phyloP scores from a whole-genome alignment of 495 filamentous ascomycete genomes.

The Xylaria longipes region DNA sequence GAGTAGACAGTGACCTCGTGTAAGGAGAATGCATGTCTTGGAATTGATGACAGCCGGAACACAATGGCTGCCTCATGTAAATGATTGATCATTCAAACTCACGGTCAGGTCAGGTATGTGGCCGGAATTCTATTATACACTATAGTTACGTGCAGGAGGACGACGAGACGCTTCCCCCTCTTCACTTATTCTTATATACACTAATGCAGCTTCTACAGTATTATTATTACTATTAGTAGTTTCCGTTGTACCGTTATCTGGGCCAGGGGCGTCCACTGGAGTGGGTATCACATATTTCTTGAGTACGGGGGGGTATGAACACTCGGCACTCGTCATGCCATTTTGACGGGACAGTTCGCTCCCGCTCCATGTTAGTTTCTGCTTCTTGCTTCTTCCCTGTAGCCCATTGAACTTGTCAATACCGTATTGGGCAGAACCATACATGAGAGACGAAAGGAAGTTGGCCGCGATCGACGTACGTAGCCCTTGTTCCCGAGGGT shows the following conservation, averaged over 20 bases:
- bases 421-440: constrained; percentile 1
- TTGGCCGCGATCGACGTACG: constrained; percentile 12
- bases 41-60: neutral
- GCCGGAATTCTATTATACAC: neutral
- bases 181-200: neutral
- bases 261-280: constrained; percentile 20
- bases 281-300: constrained; percentile 20
- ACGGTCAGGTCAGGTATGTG: neutral
- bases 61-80: constrained; percentile 7
- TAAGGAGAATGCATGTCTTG: constrained; percentile 15
- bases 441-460: constrained; percentile 10
- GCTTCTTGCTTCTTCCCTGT: constrained; percentile 13
- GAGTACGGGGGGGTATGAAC: neutral
- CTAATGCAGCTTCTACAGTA: neutral
- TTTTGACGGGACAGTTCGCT: constrained; percentile 8
- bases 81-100: constrained; percentile 4
- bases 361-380: neutral
- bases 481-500: neutral
- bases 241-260: neutral
- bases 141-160: neutral
- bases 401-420: constrained; percentile 6
- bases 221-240: neutral
- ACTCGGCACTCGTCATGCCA: constrained; percentile 22
- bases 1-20: constrained; percentile 1
- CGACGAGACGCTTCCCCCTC: neutral